Base-by-base conservation (phyloP, 2,329 filamentous ascomycete species). In the Ploettnerulaceae sp. region DNA sequence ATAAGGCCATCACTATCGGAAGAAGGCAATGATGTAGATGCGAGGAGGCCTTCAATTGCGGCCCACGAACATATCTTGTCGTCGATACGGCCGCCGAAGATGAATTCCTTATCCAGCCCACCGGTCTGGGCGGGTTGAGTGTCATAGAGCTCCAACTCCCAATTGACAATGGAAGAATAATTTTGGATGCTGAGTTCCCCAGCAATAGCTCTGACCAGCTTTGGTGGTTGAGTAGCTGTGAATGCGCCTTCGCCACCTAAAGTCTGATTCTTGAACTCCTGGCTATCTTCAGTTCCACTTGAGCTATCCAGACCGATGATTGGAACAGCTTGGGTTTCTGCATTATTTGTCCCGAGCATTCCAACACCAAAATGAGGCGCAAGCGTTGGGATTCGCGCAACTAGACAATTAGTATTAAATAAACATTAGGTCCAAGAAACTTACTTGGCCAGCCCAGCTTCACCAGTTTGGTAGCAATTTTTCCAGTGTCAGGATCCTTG, bases 1-100 rank as follows among this genome's bases (percentile, higher is more conserved):
- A 97, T 81, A 44, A 84, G 77, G n/a, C 82, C 76, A 50, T 84
- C 77, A 7, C 71, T 65, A 1, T 76, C 70, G 24, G 73, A 70
- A 4, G 77, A 71, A 18, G 82, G 79, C 15, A 67, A 56, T 21
- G 73, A 69, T 9, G 78, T 71, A 14, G 83, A 80, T 39, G 84
- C 81, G 21, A 96, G 73, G 0, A 98, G 81, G 3, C 81, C 90
- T 66, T 90, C 82, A 42, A 96, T 75, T 6, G 93, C 91, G 6
- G 89, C 81, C 82, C 89, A 97, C 24, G 87, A 94, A 74, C 93
- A 97, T 36, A 98, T 82, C 73, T 96, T 97, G 71, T 98, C 93
- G 64, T 98, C 93, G 57, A 97, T 93, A 44, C 93, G 85, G 48
- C 91, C 90, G 7, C 88, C 91, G 55, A 91, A 95, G 68, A 98